Conservation (phyloP, 2,329 filamentous ascomycete genomes). For the Colletotrichum sp. region DNA sequence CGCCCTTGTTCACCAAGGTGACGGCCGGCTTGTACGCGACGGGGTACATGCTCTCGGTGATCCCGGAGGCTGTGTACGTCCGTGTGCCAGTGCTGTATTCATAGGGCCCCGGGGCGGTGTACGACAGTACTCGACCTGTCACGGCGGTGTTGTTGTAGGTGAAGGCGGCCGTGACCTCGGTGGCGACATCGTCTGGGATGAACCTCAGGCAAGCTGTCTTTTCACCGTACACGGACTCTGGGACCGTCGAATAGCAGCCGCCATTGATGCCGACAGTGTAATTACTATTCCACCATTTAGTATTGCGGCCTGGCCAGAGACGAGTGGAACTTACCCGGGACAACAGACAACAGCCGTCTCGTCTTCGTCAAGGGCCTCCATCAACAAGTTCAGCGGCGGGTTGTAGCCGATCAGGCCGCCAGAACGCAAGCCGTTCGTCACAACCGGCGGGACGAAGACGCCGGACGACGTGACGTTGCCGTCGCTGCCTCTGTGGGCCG, state of each 20-base stretch:
- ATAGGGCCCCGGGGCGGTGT: neutral
- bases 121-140: neutral
- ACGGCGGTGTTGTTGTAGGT: neutral
- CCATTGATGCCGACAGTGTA: neutral
- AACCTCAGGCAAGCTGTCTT: neutral
- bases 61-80: neutral
- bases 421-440: neutral
- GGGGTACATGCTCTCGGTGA: fast-evolving
- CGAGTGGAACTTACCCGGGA: neutral
- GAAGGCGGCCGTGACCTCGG: neutral
- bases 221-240: neutral
- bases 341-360: constrained; percentile 3
- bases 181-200: neutral
- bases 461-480: constrained; percentile 2
- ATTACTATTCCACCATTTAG: neutral
- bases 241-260: neutral
- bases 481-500: neutral
- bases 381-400: neutral
- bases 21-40: neutral
- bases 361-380: neutral
- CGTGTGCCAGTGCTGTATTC: neutral
- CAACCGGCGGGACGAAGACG: neutral
- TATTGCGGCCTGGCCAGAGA: too few species aligned
- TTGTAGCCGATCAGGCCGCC: neutral
- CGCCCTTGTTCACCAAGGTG: neutral